Conservation (phyloP, 139 green algal species). For the Bryopsis sp. region DNA sequence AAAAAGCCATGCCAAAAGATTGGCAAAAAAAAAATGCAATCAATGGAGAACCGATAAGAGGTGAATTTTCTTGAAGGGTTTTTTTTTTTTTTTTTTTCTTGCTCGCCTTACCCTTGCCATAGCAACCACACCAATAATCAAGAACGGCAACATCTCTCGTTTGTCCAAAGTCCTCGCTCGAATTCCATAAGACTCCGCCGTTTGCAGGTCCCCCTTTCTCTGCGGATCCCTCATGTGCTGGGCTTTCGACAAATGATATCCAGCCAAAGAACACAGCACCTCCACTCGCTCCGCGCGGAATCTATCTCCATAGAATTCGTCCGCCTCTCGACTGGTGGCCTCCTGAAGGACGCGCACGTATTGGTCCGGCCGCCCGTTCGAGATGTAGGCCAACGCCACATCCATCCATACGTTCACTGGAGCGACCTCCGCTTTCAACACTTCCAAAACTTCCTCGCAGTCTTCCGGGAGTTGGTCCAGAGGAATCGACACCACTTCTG, state of each 20-base stretch:
- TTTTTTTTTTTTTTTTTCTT: no score
- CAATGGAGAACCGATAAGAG: no score
- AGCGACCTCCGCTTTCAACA: slow-evolving; percentile 37
- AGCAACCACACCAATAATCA: slow-evolving; percentile 44
- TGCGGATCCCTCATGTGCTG: no score
- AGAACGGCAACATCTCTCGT: slow-evolving; percentile 53
- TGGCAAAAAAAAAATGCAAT: no score
- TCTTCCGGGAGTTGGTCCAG: slow-evolving; percentile 29
- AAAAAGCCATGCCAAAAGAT: no score
- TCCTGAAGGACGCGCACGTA: slow-evolving; percentile 29
- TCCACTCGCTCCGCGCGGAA: slow-evolving; percentile 42
- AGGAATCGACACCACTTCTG: slow-evolving; percentile 28
- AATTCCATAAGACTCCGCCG: no score
- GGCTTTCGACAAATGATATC: no score
- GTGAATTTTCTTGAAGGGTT: no score
- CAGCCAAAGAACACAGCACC: slow-evolving; percentile 17
- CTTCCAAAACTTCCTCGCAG: slow-evolving; percentile 32
- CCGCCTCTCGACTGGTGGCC: slow-evolving; percentile 7
- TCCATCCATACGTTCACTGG: slow-evolving; percentile 45
- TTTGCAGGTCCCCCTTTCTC: no score
- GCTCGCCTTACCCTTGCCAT: slow-evolving; percentile 51
- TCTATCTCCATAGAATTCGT: neutral
- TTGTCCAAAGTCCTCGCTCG: slow-evolving; percentile 21
- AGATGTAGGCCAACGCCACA: slow-evolving; percentile 38
- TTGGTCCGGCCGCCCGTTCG: slow-evolving; percentile 14